These are phyloP conservation scores for Gossypium australe DNA, from an alignment of 345 rosid species.

Conservation along the genomic window DNA sequence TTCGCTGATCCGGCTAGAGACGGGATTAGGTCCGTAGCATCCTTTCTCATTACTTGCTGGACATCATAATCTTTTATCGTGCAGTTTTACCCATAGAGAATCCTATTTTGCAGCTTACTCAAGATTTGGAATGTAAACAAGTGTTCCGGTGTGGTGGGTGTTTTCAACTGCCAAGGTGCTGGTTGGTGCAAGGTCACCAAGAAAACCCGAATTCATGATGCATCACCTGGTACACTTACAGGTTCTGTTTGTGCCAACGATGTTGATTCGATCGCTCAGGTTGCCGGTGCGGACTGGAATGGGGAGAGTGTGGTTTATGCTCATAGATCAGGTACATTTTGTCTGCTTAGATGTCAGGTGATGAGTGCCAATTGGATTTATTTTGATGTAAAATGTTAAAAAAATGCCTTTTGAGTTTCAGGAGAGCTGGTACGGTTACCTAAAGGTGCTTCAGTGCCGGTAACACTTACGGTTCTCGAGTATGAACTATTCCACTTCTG, in stretches of 20 bases:
- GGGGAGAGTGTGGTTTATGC: conserved; percentile 72
- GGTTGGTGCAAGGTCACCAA: conserved; percentile 87
- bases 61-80: background rate
- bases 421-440: conserved; percentile 75
- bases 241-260: conserved; percentile 59
- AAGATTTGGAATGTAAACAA: conserved; percentile 93
- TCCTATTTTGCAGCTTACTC: conserved; percentile 50
- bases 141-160: conserved; percentile 79
- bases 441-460: conserved; percentile 67
- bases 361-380: background rate
- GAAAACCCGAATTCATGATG: conserved; percentile 80
- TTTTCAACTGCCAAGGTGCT: conserved; percentile 98
- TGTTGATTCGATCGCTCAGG: conserved; percentile 61
- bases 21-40: conserved; percentile 47
- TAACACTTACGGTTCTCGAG: conserved; percentile 75
- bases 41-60: background rate
- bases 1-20: conserved; percentile 91
- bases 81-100: background rate
- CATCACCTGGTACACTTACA: conserved; percentile 78
- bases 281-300: conserved; percentile 72
- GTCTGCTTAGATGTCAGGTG: background rate
- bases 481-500: conserved; percentile 87
- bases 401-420: conserved; percentile 21
- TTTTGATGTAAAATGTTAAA: background rate
- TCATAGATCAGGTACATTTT: conserved; percentile 59